Base-by-base conservation (phyloP, 495 filamentous ascomycete genomes). In the Penicillium ucsense region DNA sequence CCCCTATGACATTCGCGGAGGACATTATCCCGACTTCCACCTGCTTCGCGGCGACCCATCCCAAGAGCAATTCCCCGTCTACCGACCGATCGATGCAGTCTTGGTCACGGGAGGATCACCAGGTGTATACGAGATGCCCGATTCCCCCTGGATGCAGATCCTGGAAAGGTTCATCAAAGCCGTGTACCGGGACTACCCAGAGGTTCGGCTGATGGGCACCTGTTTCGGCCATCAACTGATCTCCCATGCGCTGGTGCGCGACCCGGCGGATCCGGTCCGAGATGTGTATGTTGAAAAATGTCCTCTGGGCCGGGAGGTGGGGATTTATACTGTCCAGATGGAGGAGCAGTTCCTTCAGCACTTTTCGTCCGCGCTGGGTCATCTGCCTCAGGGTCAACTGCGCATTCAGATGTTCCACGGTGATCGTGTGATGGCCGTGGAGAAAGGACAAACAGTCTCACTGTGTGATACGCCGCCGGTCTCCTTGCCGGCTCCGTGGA, bases 161-260 rank as follows among this genome's bases (percentile, higher is more conserved):
- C 42, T 67, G 7, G 43, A 60, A 34, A 54, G 51, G 9, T 67
- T 61, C 12, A 47, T 67, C 41, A 48, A 51, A 11, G 56, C 45
- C 0, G 55, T 68, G 34, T 74, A 66, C 63, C 39, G 39, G 1
- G 35, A 62, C 5, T 63, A 66, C 44, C 65, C 70, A 3, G 38
- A 63, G 27, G 59, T 75, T 12, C 59, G 59, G 8, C 65, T 70
- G 11, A 52, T 70, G 35, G 66, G 67, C 4, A 63, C 65, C 8
- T 71, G 66, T 39, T 71, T 71, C 53, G 67, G 67, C 0, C 67
- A 71, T 46, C 66, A 71, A 45, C 46, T 69, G 9, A 63, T 71
- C 39, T 63, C 62, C n/a, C 64, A 67, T 47, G 59, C 56, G 20
- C 49, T 59, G 6, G 55, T 71, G 30, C 50, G 51, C 32, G 33